A percentile compares a stretch with the other conserved stretches of the same genome.
These are phyloP conservation scores for Neurospora sp. DNA, from an alignment of 495 filamentous ascomycete genomes.

Conservation along the genomic window DNA sequence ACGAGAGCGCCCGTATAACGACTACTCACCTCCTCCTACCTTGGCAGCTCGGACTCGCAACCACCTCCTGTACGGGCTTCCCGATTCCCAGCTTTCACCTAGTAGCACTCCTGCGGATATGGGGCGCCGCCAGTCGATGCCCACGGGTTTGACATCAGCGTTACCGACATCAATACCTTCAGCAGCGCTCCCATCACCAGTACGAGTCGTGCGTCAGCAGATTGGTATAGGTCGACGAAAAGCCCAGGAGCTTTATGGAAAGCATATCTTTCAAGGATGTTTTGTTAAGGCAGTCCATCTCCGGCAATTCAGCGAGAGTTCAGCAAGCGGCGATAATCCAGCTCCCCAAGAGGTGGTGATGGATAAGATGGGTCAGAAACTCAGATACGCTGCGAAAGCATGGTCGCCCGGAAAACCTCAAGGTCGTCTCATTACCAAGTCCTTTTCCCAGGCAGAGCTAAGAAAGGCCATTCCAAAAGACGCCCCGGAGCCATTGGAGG, in stretches of 20 bases:
- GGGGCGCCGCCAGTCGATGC: neutral
- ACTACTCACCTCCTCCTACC: neutral
- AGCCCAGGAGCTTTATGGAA: neutral
- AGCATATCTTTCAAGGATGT: slow-evolving; percentile 10
- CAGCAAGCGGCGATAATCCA: slow-evolving; percentile 5
- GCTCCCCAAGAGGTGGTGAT: neutral
- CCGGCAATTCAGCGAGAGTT: slow-evolving; percentile 19
- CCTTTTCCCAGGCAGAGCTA: neutral
- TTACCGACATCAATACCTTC: neutral
- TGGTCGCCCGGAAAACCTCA: neutral
- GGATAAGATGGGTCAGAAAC: neutral
- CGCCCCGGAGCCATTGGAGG: neutral
- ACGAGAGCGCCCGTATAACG: neutral
- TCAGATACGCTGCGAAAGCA: neutral
- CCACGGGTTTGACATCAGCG: neutral
- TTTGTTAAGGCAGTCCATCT: slow-evolving; percentile 33
- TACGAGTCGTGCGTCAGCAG: neutral
- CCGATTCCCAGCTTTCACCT: neutral
- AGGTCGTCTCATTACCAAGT: neutral
- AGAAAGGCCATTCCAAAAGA: neutral
- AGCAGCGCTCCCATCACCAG: slow-evolving; percentile 5
- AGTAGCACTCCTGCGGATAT: neutral
- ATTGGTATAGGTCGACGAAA: neutral
- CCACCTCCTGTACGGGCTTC: neutral
- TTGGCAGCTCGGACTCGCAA: neutral